Conservation (phyloP, 2,329 filamentous ascomycete genomes). For the Exophiala calicioides region DNA sequence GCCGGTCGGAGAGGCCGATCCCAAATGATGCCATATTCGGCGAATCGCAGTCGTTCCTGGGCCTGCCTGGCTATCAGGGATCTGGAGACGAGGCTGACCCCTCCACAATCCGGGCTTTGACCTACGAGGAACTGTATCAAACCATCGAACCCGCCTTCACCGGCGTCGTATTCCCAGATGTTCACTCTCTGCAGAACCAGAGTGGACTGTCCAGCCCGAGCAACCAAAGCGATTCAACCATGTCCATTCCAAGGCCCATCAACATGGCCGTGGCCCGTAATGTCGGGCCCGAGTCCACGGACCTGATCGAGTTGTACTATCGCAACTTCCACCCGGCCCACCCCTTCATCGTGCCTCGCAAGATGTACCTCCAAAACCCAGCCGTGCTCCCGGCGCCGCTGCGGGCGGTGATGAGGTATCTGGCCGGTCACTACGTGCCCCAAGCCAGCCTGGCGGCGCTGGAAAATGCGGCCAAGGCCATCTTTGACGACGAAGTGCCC, state of each 20-base stretch:
- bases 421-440: conserved; percentile 57
- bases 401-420: conserved; percentile 57
- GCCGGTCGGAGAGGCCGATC: too few relatives aligned
- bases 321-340: conserved; percentile 57
- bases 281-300: conserved; percentile 27
- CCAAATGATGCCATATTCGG: conserved; percentile 15
- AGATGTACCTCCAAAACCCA: conserved; percentile 36
- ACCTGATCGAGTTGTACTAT: conserved; percentile 58
- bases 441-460: conserved; percentile 36
- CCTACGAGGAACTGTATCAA: conserved; percentile 27
- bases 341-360: conserved; percentile 57
- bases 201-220: conserved; percentile 12
- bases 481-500: conserved; percentile 30
- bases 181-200: conserved; percentile 6
- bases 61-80: conserved; percentile 7
- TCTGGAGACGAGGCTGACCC: conserved; percentile 24
- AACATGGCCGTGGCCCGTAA: conserved; percentile 3
- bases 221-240: conserved; percentile 24
- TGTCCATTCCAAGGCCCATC: conserved; percentile 24
- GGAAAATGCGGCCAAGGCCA: conserved; percentile 32
- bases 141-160: conserved; percentile 29
- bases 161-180: conserved; percentile 27
- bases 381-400: conserved; percentile 50
- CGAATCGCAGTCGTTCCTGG: conserved; percentile 14
- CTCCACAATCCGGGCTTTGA: conserved; percentile 22